Conservation (phyloP, 768 basidiomycete species). For the Imleria badia region DNA sequence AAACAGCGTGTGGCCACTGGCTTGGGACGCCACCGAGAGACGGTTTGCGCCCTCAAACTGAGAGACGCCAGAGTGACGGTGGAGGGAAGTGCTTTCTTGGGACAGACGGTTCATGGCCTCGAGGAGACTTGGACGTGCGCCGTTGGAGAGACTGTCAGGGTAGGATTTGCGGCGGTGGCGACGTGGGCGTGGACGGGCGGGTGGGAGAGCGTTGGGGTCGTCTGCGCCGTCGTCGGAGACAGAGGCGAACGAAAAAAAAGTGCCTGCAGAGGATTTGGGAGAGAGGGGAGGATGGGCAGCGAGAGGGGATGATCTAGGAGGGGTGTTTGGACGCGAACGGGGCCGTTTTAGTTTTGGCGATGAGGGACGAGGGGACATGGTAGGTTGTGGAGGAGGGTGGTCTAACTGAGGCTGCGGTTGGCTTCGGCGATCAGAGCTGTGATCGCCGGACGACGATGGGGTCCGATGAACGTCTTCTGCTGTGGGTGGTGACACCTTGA, state of each 20-base stretch:
- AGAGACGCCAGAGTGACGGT: slow-evolving; percentile 4
- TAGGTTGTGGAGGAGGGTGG: slow-evolving; percentile 1
- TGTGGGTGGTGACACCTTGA: slow-evolving; percentile 19
- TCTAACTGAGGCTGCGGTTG: slow-evolving; percentile 7
- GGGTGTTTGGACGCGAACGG: slow-evolving; percentile 19
- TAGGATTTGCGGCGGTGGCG: slow-evolving; percentile 22
- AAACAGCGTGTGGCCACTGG: slow-evolving; percentile 29
- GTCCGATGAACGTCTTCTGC: neutral
- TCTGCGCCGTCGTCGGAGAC: slow-evolving; percentile 18
- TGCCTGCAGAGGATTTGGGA: slow-evolving; percentile 28
- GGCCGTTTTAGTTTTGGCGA: slow-evolving; percentile 9
- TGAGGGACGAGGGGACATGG: slow-evolving; percentile 7
- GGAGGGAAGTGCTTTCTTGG: slow-evolving; percentile 9
- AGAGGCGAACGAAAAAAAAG: slow-evolving; percentile 24
- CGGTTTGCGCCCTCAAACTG: slow-evolving; percentile 14
- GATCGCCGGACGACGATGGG: neutral
- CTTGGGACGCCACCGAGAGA: slow-evolving; percentile 23
- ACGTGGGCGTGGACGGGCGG: slow-evolving; percentile 16
- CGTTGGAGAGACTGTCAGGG: slow-evolving; percentile 24
- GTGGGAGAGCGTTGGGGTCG: neutral
- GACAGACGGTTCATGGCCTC: slow-evolving; percentile 29
- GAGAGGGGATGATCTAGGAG: slow-evolving; percentile 16
- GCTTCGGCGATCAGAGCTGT: neutral
- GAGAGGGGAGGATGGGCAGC: slow-evolving; percentile 17
- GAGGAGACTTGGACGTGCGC: slow-evolving; percentile 25